Conservation (phyloP, 495 filamentous ascomycete genomes). For the Podospora anserina region DNA sequence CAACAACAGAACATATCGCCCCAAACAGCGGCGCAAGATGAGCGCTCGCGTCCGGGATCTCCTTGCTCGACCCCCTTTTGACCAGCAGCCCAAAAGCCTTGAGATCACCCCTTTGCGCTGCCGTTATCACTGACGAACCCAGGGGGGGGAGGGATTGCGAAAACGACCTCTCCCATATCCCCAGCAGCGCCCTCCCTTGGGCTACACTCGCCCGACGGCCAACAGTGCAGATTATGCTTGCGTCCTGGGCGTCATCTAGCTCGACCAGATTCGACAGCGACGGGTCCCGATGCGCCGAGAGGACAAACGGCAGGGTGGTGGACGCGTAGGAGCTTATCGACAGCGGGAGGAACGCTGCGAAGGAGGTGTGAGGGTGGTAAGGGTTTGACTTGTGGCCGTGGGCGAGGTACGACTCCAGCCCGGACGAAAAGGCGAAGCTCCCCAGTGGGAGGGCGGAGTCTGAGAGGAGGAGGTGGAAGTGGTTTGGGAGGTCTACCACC, state of each 20-base stretch:
- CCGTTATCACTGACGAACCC: not conserved
- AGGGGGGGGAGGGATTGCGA: not conserved
- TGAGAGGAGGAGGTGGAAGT: slow-evolving; percentile 85
- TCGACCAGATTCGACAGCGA: slow-evolving; percentile 40
- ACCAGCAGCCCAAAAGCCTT: not conserved
- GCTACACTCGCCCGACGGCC: slow-evolving; percentile 77
- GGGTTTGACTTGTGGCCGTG: slow-evolving; percentile 55
- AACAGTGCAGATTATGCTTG: slow-evolving; percentile 80
- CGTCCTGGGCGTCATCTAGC: slow-evolving; percentile 84
- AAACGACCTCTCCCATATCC: slow-evolving; percentile 84
- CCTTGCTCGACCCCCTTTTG: slow-evolving; percentile 1
- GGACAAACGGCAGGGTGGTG: slow-evolving; percentile 79
- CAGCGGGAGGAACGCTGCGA: slow-evolving; percentile 72
- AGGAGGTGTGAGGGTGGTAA: slow-evolving; percentile 41
- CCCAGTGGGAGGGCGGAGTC: slow-evolving; percentile 95
- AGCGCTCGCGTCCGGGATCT: slow-evolving; percentile 46
- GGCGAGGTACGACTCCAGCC: slow-evolving; percentile 89
- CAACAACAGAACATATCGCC: slow-evolving; percentile 60
- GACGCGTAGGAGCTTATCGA: slow-evolving; percentile 75
- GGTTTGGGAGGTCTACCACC: slow-evolving; percentile 31
- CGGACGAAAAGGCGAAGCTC: slow-evolving; percentile 93
- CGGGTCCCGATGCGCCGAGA: slow-evolving; percentile 69
- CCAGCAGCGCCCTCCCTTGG: slow-evolving; percentile 80
- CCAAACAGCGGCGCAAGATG: slow-evolving; percentile 84
- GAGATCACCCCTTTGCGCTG: not conserved